Percentiles rank a stretch among this genome's conserved stretches.
phyloP scores from a whole-genome alignment of 2,329 filamentous ascomycete species.

The Hypoxylon sp. region DNA sequence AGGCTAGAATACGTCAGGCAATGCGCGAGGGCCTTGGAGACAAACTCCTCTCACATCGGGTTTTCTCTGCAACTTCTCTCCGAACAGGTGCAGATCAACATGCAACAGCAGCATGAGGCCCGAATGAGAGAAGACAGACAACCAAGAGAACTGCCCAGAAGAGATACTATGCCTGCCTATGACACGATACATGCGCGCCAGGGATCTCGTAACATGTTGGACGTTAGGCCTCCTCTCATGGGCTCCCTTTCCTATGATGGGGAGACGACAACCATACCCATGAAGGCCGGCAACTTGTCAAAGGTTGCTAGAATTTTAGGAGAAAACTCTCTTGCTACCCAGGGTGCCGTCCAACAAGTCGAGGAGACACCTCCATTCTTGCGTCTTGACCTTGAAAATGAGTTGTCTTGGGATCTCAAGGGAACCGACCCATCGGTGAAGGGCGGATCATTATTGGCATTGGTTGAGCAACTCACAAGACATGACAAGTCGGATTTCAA shows the following conservation, averaged over 20 bases:
- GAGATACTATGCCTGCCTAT: conserved; percentile 69
- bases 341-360: conserved; percentile 60
- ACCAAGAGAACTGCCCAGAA: conserved; percentile 65
- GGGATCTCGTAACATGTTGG: conserved; percentile 62
- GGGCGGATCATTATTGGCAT: conserved; percentile 86
- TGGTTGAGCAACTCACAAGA: conserved; percentile 94
- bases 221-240: conserved; percentile 61
- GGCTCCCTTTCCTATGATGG: conserved; percentile 76
- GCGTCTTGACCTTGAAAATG: conserved; percentile 86
- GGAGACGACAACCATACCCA: conserved; percentile 64
- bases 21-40: conserved; percentile 84
- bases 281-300: conserved; percentile 68
- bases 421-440: conserved; percentile 80
- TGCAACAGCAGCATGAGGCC: conserved; percentile 61
- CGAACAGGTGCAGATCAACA: conserved; percentile 77
- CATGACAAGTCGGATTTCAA: conserved; percentile 95
- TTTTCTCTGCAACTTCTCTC: conserved; percentile 89
- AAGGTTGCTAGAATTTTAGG: conserved; percentile 76
- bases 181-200: conserved; percentile 67
- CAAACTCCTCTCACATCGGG: conserved; percentile 86
- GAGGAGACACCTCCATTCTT: conserved; percentile 89
- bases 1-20: conserved; percentile 83
- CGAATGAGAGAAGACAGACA: conserved; percentile 60
- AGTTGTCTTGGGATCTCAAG: conserved; percentile 91
- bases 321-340: conserved; percentile 70